Conservation (phyloP, 345 rosid species). For the Gossypium longicalyx region DNA sequence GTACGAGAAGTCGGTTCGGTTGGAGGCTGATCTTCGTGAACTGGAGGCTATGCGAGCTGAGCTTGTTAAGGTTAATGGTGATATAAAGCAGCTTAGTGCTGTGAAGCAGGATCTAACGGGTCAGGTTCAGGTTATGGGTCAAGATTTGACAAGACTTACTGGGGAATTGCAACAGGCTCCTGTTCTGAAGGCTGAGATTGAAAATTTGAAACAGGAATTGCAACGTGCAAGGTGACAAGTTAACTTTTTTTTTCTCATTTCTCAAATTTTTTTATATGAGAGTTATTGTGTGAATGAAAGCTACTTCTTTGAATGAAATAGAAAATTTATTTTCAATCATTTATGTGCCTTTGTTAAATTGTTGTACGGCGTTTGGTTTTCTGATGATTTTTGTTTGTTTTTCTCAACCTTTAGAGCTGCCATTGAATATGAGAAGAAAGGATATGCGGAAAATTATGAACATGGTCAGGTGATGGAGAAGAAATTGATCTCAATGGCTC, state of each 20-base stretch:
- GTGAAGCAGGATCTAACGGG: conserved; percentile 63
- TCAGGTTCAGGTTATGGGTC: conserved; percentile 64
- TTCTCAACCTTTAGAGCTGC: conserved; percentile 55
- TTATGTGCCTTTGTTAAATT: neutral
- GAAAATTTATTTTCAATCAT: neutral
- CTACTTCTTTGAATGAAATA: neutral
- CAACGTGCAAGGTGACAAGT: conserved; percentile 73
- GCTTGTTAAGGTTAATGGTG: conserved; percentile 56
- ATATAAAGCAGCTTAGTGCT: conserved; percentile 68
- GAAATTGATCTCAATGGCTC: conserved; percentile 84
- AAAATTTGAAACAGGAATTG: conserved; percentile 77
- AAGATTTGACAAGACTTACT: conserved; percentile 63
- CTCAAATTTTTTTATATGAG: too few relatives aligned
- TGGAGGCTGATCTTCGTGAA: conserved; percentile 65
- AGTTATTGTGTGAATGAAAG: neutral
- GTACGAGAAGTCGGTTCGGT: conserved; percentile 64
- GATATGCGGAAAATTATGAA: conserved; percentile 91
- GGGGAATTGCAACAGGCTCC: conserved; percentile 77
- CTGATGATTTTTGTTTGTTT: neutral
- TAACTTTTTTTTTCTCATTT: neutral
- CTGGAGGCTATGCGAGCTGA: conserved; percentile 62
- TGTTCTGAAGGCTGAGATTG: conserved; percentile 64
- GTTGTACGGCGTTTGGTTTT: neutral
- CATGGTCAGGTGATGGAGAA: conserved; percentile 92
- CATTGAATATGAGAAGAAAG: conserved; percentile 92